Evolutionary conservation across 2,329 filamentous ascomycete species (phyloP).

Genomic region (Scolecobasidium constrictum): DNA sequence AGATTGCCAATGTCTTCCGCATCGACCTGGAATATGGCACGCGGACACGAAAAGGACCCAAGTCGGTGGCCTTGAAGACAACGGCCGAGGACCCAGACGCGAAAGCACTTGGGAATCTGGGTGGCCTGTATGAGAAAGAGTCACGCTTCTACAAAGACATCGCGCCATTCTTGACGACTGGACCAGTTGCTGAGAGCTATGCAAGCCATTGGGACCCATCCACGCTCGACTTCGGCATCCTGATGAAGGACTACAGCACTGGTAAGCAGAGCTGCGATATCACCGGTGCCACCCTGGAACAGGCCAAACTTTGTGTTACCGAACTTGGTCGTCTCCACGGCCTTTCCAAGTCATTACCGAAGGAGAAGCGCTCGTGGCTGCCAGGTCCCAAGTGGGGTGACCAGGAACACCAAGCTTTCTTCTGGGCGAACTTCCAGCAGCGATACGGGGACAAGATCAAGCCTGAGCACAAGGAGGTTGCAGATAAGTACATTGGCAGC

Average conservation of each 20-base stretch:
- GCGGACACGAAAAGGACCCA: not conserved
- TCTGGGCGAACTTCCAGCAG: constrained; percentile 1
- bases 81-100: not conserved
- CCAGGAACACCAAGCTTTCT: not conserved
- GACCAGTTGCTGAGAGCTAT: not conserved
- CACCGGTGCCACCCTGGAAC: not conserved
- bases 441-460: constrained; percentile 1
- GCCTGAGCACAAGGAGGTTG: not conserved
- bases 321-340: constrained; percentile 5
- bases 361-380: not conserved
- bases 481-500: not conserved
- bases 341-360: not conserved
- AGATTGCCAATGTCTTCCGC: constrained; percentile 1
- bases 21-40: not conserved
- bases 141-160: constrained; percentile 3
- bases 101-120: not conserved
- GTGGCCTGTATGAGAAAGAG: constrained; percentile 5
- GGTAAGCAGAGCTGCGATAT: not conserved
- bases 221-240: constrained; percentile 2
- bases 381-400: not conserved
- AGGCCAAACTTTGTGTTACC: not conserved
- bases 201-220: not conserved
- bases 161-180: not conserved
- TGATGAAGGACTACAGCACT: constrained; percentile 1
- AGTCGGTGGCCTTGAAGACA: not conserved